Evolutionary conservation across 345 rosid species (phyloP).

Genomic region (Linum lewisii): DNA sequence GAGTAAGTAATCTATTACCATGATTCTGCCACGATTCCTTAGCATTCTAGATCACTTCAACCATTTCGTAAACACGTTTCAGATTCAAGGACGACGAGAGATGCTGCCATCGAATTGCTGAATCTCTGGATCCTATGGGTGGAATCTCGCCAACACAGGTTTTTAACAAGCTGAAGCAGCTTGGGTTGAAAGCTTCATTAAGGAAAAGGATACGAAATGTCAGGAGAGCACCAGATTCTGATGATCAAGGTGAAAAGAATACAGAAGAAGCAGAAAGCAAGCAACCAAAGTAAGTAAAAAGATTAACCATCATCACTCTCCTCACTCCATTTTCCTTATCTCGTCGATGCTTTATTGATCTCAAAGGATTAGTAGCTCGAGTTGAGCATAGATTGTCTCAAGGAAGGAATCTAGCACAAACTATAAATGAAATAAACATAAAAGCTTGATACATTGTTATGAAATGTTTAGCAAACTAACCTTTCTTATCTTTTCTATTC

Average conservation of each 20-base stretch:
- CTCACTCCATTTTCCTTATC: neutral
- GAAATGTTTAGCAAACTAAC: no score
- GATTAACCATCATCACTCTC: neutral
- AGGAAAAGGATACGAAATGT: conserved; percentile 37
- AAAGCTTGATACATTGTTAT: no score
- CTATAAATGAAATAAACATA: no score
- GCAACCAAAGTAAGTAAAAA: conserved; percentile 46
- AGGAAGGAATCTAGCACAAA: no score
- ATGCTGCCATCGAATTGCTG: conserved; percentile 52
- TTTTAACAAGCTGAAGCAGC: conserved; percentile 77
- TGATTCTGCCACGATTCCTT: neutral
- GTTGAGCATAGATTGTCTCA: no score
- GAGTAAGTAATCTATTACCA: conserved; percentile 31
- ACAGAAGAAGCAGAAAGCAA: conserved; percentile 18
- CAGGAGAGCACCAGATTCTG: conserved; percentile 17
- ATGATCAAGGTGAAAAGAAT: conserved; percentile 22
- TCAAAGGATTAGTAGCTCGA: no score
- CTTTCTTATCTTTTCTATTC: conserved; percentile 16
- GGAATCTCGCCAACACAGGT: conserved; percentile 72
- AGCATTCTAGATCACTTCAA: conserved; percentile 2
- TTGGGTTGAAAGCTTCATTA: conserved; percentile 42
- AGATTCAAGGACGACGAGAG: conserved; percentile 65
- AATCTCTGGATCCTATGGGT: conserved; percentile 60
- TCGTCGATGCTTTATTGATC: conserved; percentile 1
- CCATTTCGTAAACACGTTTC: conserved; percentile 10